Percentiles rank a stretch among this genome's conserved stretches.
Evolutionary conservation across 1,284 basidiomycete genomes (phyloP).

Genomic region (Trametes polyzona): DNA sequence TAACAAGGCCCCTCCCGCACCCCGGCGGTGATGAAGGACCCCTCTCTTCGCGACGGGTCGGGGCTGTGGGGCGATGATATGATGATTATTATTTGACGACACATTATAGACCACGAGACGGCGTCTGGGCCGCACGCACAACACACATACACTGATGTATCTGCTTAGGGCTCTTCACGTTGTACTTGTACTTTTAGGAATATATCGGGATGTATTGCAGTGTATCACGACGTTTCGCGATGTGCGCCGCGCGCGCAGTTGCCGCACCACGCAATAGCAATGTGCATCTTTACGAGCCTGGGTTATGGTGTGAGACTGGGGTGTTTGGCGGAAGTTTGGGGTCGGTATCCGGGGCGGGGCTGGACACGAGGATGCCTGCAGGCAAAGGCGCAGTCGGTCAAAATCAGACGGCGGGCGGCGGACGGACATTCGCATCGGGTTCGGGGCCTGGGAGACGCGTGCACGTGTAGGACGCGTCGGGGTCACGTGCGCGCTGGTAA

Average conservation of each 20-base stretch:
- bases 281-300: too few relatives aligned
- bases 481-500: conserved; percentile 11
- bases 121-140: conserved; percentile 19
- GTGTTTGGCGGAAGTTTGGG: neutral
- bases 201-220: conserved; percentile 21
- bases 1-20: conserved; percentile 48
- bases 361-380: conserved; percentile 11
- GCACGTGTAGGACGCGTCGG: conserved; percentile 7
- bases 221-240: neutral
- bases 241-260: neutral
- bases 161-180: conserved; percentile 24
- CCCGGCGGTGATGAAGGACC: conserved; percentile 53
- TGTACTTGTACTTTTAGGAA: conserved; percentile 16
- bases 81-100: conserved; percentile 31
- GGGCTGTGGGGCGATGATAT: conserved; percentile 3
- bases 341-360: neutral
- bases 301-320: too few relatives aligned
- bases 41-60: too few relatives aligned
- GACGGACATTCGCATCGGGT: neutral
- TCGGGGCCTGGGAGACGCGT: neutral
- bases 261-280: too few relatives aligned
- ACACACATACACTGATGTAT: conserved; percentile 13
- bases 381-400: conserved; percentile 10
- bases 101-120: conserved; percentile 18
- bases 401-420: neutral